These are phyloP conservation scores for Arachnomyces sp. DNA, from an alignment of 2,329 filamentous ascomycete genomes.

Conservation along the genomic window DNA sequence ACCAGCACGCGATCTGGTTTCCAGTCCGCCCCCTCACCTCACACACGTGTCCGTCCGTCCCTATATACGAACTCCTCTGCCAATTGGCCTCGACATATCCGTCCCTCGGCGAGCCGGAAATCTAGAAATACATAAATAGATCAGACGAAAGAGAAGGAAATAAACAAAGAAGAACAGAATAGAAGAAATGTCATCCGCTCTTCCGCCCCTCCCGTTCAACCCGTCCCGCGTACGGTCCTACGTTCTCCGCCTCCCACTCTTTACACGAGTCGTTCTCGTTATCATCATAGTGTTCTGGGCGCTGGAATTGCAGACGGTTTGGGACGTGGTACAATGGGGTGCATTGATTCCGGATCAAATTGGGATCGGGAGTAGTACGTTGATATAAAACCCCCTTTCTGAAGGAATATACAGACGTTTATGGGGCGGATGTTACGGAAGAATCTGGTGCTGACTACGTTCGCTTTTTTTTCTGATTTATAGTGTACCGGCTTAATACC, in stretches of 20 bases:
- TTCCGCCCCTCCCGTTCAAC: conserved; percentile 56
- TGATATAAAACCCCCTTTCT: conserved; percentile 1
- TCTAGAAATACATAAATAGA: no score
- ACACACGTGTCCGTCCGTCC: no score
- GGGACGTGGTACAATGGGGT: conserved; percentile 70
- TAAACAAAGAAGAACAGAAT: no score
- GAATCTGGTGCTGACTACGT: conserved; percentile 1
- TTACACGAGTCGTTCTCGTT: conserved; percentile 65
- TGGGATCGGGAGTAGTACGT: conserved; percentile 62
- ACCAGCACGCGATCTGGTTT: no score
- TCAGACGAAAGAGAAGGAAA: no score
- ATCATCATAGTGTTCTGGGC: conserved; percentile 64
- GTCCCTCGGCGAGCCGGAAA: no score
- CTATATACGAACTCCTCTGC: no score
- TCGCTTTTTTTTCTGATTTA: conserved; percentile 1
- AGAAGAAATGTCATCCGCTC: conserved; percentile 28
- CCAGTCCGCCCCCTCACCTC: no score
- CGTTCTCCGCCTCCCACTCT: conserved; percentile 74
- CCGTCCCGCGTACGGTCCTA: conserved; percentile 70
- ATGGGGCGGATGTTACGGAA: background rate
- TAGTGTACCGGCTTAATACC: conserved; percentile 89
- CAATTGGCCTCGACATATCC: no score
- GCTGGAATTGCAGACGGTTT: conserved; percentile 59
- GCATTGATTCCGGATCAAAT: conserved; percentile 71
- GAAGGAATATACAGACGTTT: background rate